Base-by-base conservation (phyloP, 2,329 filamentous ascomycete genomes). In the Aurifilum marmelostoma region DNA sequence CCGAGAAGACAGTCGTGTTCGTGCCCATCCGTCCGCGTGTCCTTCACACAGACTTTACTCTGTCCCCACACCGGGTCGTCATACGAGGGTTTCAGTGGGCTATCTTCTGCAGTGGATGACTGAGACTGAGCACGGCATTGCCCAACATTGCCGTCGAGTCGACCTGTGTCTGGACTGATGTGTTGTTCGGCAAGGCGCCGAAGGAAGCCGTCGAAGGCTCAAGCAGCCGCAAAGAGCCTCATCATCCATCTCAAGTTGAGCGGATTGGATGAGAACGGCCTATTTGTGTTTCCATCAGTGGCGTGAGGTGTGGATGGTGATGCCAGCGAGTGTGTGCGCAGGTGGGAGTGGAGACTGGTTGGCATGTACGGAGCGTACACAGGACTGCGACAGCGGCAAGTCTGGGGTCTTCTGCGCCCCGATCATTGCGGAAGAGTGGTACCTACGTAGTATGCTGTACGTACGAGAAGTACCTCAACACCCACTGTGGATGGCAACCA, bases 61-160 rank as follows among this genome's bases (percentile, higher is more conserved):
- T 62, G 67, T 66, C 32, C 29, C 67, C 67, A 65, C 60, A n/a
- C n/a, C 29, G 61, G 24, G 37, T 69, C 62, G 52, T 62, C 67
- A 54, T 56, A 66, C 50, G 60, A 34, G 58, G 59, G 14, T 27
- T 3, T 63, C 16, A 29, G 43, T 58, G 32, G 63, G 58, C n/a
- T 56, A 29, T 56, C 58, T 29, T 9, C 29, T 50, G 41, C 62
- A 24, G 62, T 63, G 52, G 24, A n/a, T n/a, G n/a, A 29, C 52
- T 18, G 24, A 56, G 52, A 14, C 18, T 29, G 24, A 14, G 12
- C 24, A 29, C 62, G 43, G 43, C 27, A 43, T 52, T 52, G 5
- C 41, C 41, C 62, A 37, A n/a, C 43, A 16, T 54, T 24, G 43
- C 62, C 61, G 62, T 32, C 41, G 27, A 14, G 27, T 27, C 62